phyloP scores from a whole-genome alignment of 2,329 filamentous ascomycete species.

The Cordyceps fumosorosea region DNA sequence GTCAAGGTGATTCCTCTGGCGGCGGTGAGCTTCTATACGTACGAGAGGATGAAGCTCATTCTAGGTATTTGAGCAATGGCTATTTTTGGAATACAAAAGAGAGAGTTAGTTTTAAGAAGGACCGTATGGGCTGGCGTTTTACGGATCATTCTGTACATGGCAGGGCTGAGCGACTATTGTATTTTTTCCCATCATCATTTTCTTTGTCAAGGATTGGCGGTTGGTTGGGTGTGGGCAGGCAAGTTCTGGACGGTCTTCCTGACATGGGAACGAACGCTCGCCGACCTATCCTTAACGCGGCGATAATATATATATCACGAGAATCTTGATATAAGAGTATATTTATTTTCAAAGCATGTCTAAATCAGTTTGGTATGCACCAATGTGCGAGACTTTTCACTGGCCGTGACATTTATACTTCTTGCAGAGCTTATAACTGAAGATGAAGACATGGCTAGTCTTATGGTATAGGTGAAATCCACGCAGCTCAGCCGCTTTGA shows the following conservation, averaged over 20 bases:
- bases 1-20: constrained; percentile 88
- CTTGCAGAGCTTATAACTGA: background rate
- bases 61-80: constrained; percentile 51
- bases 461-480: too few species aligned
- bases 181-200: background rate
- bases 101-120: background rate
- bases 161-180: background rate
- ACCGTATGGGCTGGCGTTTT: constrained; percentile 7
- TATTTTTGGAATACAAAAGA: background rate
- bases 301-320: background rate
- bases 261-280: background rate
- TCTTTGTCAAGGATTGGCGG: background rate
- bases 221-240: background rate
- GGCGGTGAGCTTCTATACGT: constrained; percentile 62
- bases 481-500: too few species aligned
- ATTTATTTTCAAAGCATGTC: background rate
- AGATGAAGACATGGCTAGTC: too few species aligned
- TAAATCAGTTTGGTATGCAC: background rate
- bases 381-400: background rate
- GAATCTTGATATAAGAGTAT: background rate
- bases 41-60: constrained; percentile 55
- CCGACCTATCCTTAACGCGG: background rate
- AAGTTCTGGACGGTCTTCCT: background rate
- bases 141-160: background rate
- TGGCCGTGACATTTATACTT: background rate